phyloP scores from a whole-genome alignment of 2,329 filamentous ascomycete species.

The Colletotrichum gigasporum region DNA sequence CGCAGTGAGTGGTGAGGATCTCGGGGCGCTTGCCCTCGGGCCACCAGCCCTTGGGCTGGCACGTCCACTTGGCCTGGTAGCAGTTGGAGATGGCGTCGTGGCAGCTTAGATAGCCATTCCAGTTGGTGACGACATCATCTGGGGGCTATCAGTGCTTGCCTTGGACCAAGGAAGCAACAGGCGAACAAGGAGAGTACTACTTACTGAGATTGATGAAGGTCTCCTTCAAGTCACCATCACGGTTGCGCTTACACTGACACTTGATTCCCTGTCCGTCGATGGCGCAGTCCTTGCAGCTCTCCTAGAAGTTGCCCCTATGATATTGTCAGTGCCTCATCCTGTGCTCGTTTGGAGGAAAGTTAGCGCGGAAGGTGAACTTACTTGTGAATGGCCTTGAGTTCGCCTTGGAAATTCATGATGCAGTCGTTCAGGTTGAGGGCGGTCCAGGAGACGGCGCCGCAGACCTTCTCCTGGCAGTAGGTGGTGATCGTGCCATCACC shows the following conservation, averaged over 20 bases:
- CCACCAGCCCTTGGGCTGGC: slow-evolving; percentile 18
- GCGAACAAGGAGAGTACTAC: neutral
- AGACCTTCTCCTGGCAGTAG: slow-evolving; percentile 24
- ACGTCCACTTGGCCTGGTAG: slow-evolving; percentile 5
- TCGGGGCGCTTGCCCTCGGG: slow-evolving; percentile 5
- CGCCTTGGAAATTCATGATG: slow-evolving; percentile 1
- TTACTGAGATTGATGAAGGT: slow-evolving; percentile 17
- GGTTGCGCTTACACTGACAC: slow-evolving; percentile 9
- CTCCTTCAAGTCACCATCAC: slow-evolving; percentile 1
- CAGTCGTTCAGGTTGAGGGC: slow-evolving; percentile 27
- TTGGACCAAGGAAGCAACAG: too few relatives aligned
- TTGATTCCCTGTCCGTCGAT: neutral
- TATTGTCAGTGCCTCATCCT: neutral
- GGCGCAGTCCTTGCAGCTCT: slow-evolving; percentile 15
- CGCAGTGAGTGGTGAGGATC: slow-evolving; percentile 1
- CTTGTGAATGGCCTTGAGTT: neutral
- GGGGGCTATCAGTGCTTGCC: neutral
- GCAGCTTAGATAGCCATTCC: slow-evolving; percentile 26
- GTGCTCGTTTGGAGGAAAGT: too few relatives aligned
- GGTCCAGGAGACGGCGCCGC: neutral
- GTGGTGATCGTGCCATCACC: slow-evolving; percentile 16
- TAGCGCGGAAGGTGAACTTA: neutral
- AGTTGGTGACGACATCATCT: slow-evolving; percentile 19
- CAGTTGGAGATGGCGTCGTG: slow-evolving; percentile 12
- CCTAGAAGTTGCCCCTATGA: neutral